Evolutionary conservation across 2,329 filamentous ascomycete genomes (phyloP), one percentile per base, ranked within the genome.

Genomic region (Scedosporium boydii): DNA sequence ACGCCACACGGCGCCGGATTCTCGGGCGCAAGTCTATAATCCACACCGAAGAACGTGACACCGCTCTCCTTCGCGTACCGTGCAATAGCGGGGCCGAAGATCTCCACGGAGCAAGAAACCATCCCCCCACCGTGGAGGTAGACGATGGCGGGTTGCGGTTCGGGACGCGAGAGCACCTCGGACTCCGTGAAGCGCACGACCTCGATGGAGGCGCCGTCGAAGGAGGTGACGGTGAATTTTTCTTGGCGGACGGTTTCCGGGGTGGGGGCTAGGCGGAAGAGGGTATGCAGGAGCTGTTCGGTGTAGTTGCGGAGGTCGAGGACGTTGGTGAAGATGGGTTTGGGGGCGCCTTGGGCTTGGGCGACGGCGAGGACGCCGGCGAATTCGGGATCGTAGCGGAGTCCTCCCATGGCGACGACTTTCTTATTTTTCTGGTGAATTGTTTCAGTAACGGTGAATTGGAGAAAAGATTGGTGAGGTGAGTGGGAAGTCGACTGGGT

Each of bases 21-120:
- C 65, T 80, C 77, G 0, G 78, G 78, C 4, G 77, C 74, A 3
- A 77, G 70, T 3, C 77, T 71, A 67, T 78, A 80, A 14, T 78
- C 76, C 23, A 78, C 69, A 1, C 70, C 68, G 51, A 76, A 70
- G 48, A 76, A 68, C 4, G 71, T 71, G 12, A 77, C 68, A 1
- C 72, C 70, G 4, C 71, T 68, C 4, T 62, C 59, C 3, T 62
- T 58, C 2, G 72, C 74, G 44, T 70, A 67, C 4, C 63, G 61
- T 21, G 71, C 65, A 41, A 76, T 65, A 4, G 68, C 34, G 3
- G 65, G 62, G 2, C 66, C 66, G 51, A 68, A 69, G 12, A 71
- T 57, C 3, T 71, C 68, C 21, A 73, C 68, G 12, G 64, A 67
- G 6, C 74, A 68, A 1, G 68, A 63, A 29, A 78, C 69, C 64